Evolutionary conservation across 2,329 filamentous ascomycete genomes (phyloP).

Genomic region (Orbilia blumenaviensis): DNA sequence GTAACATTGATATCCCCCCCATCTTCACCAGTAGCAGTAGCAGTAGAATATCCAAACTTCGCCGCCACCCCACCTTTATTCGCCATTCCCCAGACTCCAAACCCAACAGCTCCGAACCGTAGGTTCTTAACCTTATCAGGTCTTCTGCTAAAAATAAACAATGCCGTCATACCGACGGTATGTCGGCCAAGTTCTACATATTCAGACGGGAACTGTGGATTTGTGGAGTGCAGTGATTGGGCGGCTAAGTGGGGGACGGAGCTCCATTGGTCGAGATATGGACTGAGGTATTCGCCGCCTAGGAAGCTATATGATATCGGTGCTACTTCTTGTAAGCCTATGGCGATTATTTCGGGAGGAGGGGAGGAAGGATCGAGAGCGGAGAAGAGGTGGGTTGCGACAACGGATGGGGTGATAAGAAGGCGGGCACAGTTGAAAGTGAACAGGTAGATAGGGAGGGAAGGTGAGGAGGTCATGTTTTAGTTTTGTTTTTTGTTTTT

Average conservation of each 20-base stretch:
- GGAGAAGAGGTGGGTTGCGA: slow-evolving; percentile 69
- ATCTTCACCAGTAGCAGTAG: slow-evolving; percentile 56
- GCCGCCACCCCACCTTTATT: slow-evolving; percentile 93
- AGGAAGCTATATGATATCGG: slow-evolving; percentile 86
- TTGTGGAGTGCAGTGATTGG: slow-evolving; percentile 59
- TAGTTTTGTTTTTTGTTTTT: too few species aligned
- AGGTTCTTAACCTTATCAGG: slow-evolving; percentile 70
- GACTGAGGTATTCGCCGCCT: slow-evolving; percentile 78
- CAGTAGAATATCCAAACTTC: slow-evolving; percentile 71
- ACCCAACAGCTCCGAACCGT: slow-evolving; percentile 82
- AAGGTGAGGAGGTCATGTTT: slow-evolving; percentile 65
- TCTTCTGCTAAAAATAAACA: slow-evolving; percentile 82
- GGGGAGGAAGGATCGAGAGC: slow-evolving; percentile 66
- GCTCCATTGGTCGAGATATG: slow-evolving; percentile 77
- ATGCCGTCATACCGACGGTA: slow-evolving; percentile 87
- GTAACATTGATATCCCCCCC: slow-evolving; percentile 71
- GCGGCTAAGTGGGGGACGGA: slow-evolving; percentile 76
- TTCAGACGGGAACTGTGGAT: slow-evolving; percentile 58
- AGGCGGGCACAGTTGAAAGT: slow-evolving; percentile 48
- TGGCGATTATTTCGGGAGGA: slow-evolving; percentile 73
- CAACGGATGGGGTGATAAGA: slow-evolving; percentile 19
- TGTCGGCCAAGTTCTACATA: slow-evolving; percentile 77
- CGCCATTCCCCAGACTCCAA: slow-evolving; percentile 86
- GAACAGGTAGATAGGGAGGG: slow-evolving; percentile 60
- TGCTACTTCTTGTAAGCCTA: slow-evolving; percentile 85